phyloP scores from a whole-genome alignment of 352 stramenopile genomes.

The Pythium phragmitis region DNA sequence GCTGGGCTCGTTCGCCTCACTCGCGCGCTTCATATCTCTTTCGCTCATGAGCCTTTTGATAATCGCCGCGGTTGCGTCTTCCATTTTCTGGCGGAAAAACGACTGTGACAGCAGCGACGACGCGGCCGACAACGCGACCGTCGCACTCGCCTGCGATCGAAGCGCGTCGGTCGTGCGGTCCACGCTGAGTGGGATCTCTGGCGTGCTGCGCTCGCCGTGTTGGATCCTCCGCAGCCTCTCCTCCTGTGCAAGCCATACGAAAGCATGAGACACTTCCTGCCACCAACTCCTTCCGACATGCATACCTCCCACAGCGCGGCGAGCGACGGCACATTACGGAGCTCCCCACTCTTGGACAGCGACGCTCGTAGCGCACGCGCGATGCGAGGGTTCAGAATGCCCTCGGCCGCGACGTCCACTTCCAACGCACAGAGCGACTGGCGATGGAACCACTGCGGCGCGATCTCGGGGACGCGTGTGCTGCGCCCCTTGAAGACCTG shows the following conservation, averaged over 20 bases:
- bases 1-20: neutral
- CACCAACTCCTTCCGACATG: neutral
- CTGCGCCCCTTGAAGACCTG: conserved; percentile 26
- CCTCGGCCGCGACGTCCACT: conserved; percentile 60
- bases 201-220: conserved; percentile 51
- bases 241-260: conserved; percentile 39
- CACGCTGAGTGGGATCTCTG: conserved; percentile 52
- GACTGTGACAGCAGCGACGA: conserved; percentile 76
- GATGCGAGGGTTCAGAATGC: conserved; percentile 63
- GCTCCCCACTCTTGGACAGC: conserved; percentile 36
- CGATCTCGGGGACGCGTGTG: conserved; percentile 26
- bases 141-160: conserved; percentile 18
- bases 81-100: conserved; percentile 80
- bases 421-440: conserved; percentile 75
- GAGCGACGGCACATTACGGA: conserved; percentile 73
- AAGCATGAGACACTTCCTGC: neutral
- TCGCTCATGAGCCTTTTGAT: conserved; percentile 43
- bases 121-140: conserved; percentile 27
- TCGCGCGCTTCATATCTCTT: neutral
- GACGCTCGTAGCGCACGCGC: conserved; percentile 49
- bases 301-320: conserved; percentile 83
- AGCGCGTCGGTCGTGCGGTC: conserved; percentile 33
- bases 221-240: conserved; percentile 52
- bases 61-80: conserved; percentile 56
- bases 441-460: conserved; percentile 57